Conservation (phyloP, 495 filamentous ascomycete species). For the Podospora australis region DNA sequence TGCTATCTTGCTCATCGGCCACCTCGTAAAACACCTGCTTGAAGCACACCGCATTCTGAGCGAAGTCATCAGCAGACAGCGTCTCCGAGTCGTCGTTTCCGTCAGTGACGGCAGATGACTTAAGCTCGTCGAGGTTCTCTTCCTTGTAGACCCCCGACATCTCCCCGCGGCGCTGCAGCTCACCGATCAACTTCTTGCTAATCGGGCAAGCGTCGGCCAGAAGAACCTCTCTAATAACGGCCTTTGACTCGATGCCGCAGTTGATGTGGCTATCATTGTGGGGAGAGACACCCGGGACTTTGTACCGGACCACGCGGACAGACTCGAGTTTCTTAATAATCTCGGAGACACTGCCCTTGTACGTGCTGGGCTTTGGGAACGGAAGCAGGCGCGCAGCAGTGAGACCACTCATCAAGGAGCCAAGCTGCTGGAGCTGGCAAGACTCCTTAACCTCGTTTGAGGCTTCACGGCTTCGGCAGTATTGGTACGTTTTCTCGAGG, state of each 20-base stretch:
- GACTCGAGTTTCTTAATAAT: constrained; percentile 5
- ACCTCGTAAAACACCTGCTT: too few relatives aligned
- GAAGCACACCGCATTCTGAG: neutral
- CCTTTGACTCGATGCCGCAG: constrained; percentile 17
- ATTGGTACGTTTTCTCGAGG: neutral
- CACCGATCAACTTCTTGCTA: neutral
- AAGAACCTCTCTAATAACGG: neutral
- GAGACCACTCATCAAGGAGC: constrained; percentile 12
- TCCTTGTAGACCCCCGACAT: constrained; percentile 8
- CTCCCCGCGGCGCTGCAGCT: constrained; percentile 9
- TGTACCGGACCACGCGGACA: constrained; percentile 14
- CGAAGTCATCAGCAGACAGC: neutral
- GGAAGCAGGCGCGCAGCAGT: constrained; percentile 7
- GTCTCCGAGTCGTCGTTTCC: neutral
- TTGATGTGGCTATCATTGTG: constrained; percentile 13
- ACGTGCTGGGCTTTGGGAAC: constrained; percentile 1
- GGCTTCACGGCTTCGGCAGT: constrained; percentile 13
- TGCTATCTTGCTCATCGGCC: too few relatives aligned
- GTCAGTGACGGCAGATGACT: neutral
- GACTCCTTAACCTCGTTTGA: constrained; percentile 3
- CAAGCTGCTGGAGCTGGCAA: constrained; percentile 19
- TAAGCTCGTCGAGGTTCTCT: constrained; percentile 4
- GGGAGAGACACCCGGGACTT: constrained; percentile 6
- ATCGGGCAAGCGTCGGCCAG: neutral
- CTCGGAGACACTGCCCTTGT: constrained; percentile 9